These are phyloP conservation scores for Protostelium mycophagum DNA, from an alignment of 78 protist species.

Conservation along the genomic window DNA sequence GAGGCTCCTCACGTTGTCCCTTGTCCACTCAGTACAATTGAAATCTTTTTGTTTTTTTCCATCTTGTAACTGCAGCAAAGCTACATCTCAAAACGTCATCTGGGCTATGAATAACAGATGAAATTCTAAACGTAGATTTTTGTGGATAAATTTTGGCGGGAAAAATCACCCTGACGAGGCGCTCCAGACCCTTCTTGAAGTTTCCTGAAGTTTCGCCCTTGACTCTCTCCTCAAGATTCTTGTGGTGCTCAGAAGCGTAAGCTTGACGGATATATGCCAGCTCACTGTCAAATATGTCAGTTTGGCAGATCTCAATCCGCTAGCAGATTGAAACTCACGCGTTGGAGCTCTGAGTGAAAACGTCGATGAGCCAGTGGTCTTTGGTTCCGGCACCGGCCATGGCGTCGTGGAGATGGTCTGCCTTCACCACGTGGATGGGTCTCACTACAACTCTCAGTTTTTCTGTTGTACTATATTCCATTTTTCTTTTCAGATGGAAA, in stretches of 20 bases:
- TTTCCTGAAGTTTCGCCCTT: not conserved
- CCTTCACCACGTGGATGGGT: not conserved
- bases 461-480: not conserved
- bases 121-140: no score
- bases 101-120: not conserved
- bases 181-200: not conserved
- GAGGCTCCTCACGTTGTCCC: slow-evolving; percentile 2
- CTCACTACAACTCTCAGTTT: not conserved
- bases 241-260: not conserved
- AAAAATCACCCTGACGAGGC: not conserved
- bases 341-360: slow-evolving; percentile 9
- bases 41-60: not conserved
- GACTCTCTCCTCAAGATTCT: not conserved
- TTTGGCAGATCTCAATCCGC: not conserved
- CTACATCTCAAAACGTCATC: not conserved
- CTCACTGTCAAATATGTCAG: no score
- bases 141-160: no score
- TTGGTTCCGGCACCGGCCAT: slow-evolving; percentile 7
- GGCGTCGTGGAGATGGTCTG: slow-evolving; percentile 5
- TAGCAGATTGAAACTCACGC: not conserved
- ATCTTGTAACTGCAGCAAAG: not conserved
- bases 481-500: not conserved
- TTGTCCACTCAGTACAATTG: not conserved
- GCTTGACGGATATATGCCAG: not conserved
- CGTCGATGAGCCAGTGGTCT: slow-evolving; percentile 8